These are phyloP conservation scores for Bifiguratus adelaidae DNA, from an alignment of 192 early-diverging fungal genomes.

Conservation along the genomic window DNA sequence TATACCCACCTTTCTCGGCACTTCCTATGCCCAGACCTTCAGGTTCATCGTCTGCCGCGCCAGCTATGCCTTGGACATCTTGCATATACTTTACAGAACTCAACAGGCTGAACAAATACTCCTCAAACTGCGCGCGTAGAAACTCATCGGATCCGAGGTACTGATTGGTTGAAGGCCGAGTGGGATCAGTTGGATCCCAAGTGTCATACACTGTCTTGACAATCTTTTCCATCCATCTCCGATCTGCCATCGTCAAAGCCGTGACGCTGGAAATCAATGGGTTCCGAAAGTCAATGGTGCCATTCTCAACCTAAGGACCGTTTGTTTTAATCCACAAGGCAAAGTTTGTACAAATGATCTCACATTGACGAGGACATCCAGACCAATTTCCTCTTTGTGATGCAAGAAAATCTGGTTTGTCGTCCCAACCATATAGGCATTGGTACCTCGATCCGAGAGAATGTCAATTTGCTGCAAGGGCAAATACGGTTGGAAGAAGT, in stretches of 20 bases:
- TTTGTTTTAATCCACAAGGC: too few species aligned
- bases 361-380: constrained; percentile 73
- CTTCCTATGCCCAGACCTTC: neutral
- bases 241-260: constrained; percentile 54
- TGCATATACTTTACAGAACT: constrained; percentile 51
- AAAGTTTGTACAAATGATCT: too few species aligned
- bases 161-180: constrained; percentile 37
- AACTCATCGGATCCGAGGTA: constrained; percentile 74
- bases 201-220: constrained; percentile 48
- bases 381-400: constrained; percentile 46
- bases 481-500: constrained; percentile 75
- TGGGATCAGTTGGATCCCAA: constrained; percentile 35
- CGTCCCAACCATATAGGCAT: constrained; percentile 66
- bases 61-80: constrained; percentile 9
- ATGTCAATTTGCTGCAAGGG: constrained; percentile 79
- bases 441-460: constrained; percentile 46
- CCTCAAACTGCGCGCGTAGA: constrained; percentile 63
- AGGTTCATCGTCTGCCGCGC: neutral
- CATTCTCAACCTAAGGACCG: constrained; percentile 46
- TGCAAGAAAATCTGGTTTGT: constrained; percentile 73
- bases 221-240: constrained; percentile 72
- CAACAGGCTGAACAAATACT: constrained; percentile 57
- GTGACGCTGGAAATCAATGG: constrained; percentile 39
- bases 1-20: neutral
- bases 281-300: constrained; percentile 60